phyloP scores from a whole-genome alignment of 2,329 filamentous ascomycete species.

The Curvularia spicifera region DNA sequence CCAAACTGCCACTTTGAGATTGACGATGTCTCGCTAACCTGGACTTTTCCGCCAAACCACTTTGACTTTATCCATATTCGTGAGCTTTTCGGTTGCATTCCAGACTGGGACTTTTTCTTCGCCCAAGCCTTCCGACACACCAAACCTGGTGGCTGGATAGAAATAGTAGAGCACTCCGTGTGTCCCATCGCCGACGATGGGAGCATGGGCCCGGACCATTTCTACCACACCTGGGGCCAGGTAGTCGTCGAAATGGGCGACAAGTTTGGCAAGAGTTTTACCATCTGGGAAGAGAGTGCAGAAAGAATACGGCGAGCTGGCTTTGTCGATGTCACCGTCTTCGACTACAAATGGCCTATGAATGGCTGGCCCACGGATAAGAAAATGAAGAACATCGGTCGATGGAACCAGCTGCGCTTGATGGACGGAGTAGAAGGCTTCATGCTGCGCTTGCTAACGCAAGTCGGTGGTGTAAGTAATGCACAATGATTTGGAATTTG shows the following conservation, averaged over 20 bases:
- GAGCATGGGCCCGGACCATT: conserved; percentile 47
- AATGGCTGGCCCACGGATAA: conserved; percentile 44
- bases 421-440: conserved; percentile 50
- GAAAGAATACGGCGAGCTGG: conserved; percentile 41
- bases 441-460: conserved; percentile 47
- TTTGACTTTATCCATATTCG: conserved; percentile 57
- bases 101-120: conserved; percentile 55
- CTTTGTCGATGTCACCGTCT: conserved; percentile 45
- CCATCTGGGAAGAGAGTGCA: conserved; percentile 46
- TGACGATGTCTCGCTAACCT: conserved; percentile 54
- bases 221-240: conserved; percentile 45
- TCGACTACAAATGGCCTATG: conserved; percentile 47
- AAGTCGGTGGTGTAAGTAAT: conserved; percentile 40
- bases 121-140: conserved; percentile 43
- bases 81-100: conserved; percentile 54
- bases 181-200: conserved; percentile 51
- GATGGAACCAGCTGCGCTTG: conserved; percentile 47
- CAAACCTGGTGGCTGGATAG: conserved; percentile 53
- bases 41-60: conserved; percentile 48
- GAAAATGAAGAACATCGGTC: conserved; percentile 45
- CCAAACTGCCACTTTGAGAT: conserved; percentile 57
- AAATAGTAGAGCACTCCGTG: conserved; percentile 53
- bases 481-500: background rate
- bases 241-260: conserved; percentile 47
- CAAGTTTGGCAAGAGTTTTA: conserved; percentile 48